Conservation (phyloP, 2,329 filamentous ascomycete genomes). For the Xylariaceae sp. region DNA sequence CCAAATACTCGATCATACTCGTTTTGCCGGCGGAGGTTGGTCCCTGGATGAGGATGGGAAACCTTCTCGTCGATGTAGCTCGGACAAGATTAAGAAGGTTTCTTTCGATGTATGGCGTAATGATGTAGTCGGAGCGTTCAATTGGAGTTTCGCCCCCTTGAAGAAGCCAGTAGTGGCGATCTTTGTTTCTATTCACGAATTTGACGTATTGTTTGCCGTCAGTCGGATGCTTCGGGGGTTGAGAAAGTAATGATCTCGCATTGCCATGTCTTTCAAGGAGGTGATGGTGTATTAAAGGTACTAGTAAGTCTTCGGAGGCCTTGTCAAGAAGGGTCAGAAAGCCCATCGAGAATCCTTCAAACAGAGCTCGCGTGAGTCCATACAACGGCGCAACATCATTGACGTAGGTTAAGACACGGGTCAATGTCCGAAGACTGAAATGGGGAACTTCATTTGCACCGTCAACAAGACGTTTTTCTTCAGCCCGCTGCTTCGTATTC, state of each 20-base stretch:
- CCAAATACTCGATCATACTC: constrained; percentile 98
- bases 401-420: constrained; percentile 83
- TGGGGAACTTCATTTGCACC: constrained; percentile 94
- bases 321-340: constrained; percentile 86
- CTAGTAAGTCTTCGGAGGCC: constrained; percentile 73
- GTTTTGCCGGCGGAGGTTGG: constrained; percentile 98
- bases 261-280: constrained; percentile 70
- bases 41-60: constrained; percentile 92
- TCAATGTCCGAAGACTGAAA: constrained; percentile 92
- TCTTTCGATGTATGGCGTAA: constrained; percentile 89
- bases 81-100: constrained; percentile 93
- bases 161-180: constrained; percentile 83
- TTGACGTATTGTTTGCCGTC: constrained; percentile 77
- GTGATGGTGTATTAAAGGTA: constrained; percentile 75
- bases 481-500: constrained; percentile 76
- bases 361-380: constrained; percentile 78
- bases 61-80: constrained; percentile 85
- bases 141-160: constrained; percentile 65
- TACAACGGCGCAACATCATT: constrained; percentile 80
- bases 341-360: constrained; percentile 97
- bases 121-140: constrained; percentile 86
- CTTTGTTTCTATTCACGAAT: constrained; percentile 61
- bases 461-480: constrained; percentile 83
- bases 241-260: constrained; percentile 68
- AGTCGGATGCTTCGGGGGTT: constrained; percentile 70